Evolutionary conservation across 2,329 filamentous ascomycete genomes (phyloP).

Genomic region (Raffaelea ambrosiae): DNA sequence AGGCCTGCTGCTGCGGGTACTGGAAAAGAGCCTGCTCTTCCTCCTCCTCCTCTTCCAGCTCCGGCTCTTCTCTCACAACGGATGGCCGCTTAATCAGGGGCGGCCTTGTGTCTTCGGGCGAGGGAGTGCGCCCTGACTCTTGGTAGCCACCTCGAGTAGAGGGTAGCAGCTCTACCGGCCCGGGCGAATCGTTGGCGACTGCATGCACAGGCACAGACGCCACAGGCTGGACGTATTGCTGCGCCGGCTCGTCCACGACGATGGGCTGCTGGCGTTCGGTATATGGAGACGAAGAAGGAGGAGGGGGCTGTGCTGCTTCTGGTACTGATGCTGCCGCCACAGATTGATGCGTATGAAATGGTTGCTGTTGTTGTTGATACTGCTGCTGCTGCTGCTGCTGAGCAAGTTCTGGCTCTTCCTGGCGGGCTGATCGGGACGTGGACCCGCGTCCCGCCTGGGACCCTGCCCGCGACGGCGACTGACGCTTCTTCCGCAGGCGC

Average conservation of each 20-base stretch:
- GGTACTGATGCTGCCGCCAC: constrained; percentile 1
- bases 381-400: constrained; percentile 18
- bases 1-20: too few species aligned
- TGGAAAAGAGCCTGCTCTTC: constrained; percentile 7
- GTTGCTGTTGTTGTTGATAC: not conserved
- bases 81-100: constrained; percentile 19
- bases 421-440: constrained; percentile 31
- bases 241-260: not conserved
- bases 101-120: not conserved
- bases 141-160: too few species aligned
- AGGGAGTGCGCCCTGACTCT: not conserved
- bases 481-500: constrained; percentile 30
- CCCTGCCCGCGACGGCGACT: constrained; percentile 28
- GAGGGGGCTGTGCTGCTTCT: not conserved
- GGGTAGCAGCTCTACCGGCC: too few species aligned
- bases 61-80: constrained; percentile 32
- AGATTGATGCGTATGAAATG: too few species aligned
- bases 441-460: constrained; percentile 43
- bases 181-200: too few species aligned
- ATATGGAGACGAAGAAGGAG: too few species aligned
- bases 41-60: constrained; percentile 16
- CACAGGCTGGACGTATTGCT: too few species aligned
- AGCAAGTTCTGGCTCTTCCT: constrained; percentile 15
- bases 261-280: too few species aligned
- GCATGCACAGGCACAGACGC: too few species aligned